These are phyloP conservation scores for Aspergillus affinis DNA, from an alignment of 495 filamentous ascomycete genomes.

Conservation along the genomic window DNA sequence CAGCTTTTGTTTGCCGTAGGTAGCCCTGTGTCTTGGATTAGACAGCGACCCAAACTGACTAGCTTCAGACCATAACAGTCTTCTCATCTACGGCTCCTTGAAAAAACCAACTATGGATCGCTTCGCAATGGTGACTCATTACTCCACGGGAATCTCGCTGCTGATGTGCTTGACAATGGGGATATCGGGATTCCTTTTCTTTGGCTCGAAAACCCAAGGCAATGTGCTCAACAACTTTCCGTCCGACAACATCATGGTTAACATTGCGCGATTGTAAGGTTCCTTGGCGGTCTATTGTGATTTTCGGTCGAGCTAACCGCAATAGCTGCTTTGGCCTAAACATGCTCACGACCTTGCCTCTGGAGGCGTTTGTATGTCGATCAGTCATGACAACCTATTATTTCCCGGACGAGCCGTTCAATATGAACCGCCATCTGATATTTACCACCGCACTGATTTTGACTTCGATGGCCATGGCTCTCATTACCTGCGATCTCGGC, in stretches of 20 bases:
- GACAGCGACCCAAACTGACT: slow-evolving; percentile 14
- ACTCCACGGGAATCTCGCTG: slow-evolving; percentile 84
- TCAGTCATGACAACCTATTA: slow-evolving; percentile 96
- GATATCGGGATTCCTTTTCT: slow-evolving; percentile 84
- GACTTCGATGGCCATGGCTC: slow-evolving; percentile 69
- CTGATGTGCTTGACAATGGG: slow-evolving; percentile 87
- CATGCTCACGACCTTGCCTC: slow-evolving; percentile 95
- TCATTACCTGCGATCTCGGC: slow-evolving; percentile 90
- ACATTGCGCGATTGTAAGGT: slow-evolving; percentile 79
- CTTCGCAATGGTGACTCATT: slow-evolving; percentile 89
- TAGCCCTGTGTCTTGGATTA: slow-evolving; percentile 7
- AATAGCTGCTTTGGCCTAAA: slow-evolving; percentile 83
- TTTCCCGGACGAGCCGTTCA: slow-evolving; percentile 77
- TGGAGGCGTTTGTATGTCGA: slow-evolving; percentile 95
- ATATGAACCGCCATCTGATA: slow-evolving; percentile 79
- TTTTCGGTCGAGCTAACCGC: slow-evolving; percentile 20
- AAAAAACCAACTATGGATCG: slow-evolving; percentile 92
- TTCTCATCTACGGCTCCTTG: slow-evolving; percentile 95
- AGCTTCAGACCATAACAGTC: slow-evolving; percentile 84
- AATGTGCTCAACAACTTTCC: slow-evolving; percentile 99
- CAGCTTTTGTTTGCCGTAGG: slow-evolving; percentile 84
- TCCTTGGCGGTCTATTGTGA: neutral
- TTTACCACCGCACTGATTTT: slow-evolving; percentile 80
- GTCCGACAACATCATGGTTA: slow-evolving; percentile 82
- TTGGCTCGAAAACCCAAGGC: slow-evolving; percentile 85